A percentile compares a stretch with the other conserved stretches of the same genome.
phyloP scores from a whole-genome alignment of 2,329 filamentous ascomycete genomes.

The Zarea fungicola region DNA sequence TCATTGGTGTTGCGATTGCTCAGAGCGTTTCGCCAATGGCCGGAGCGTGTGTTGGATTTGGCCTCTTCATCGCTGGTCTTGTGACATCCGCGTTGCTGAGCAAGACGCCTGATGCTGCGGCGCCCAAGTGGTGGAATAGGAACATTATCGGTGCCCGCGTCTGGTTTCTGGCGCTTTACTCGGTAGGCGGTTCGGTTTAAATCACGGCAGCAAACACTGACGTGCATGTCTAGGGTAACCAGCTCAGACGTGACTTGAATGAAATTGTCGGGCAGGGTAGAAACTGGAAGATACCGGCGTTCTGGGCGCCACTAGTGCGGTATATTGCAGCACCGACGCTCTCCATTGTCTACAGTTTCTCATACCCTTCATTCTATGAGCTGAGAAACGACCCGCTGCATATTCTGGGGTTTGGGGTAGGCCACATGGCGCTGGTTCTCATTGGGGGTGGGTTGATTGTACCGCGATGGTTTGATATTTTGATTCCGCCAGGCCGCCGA shows the following conservation, averaged over 20 bases:
- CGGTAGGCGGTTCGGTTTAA: conserved; percentile 35
- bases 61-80: conserved; percentile 41
- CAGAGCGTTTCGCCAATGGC: conserved; percentile 39
- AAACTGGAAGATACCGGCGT: conserved; percentile 51
- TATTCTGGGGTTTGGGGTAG: conserved; percentile 44
- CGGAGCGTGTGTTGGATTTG: conserved; percentile 48
- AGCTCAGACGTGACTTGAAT: conserved; percentile 51
- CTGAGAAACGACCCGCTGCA: conserved; percentile 45
- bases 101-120: conserved; percentile 35
- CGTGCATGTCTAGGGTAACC: conserved; percentile 40
- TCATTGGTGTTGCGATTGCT: conserved; percentile 45
- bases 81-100: conserved; percentile 35
- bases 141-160: conserved; percentile 35
- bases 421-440: conserved; percentile 40
- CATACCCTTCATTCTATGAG: conserved; percentile 44
- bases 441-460: conserved; percentile 44
- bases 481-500: conserved; percentile 43
- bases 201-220: neutral
- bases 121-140: conserved; percentile 36
- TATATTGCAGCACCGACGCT: conserved; percentile 46
- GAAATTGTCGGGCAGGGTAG: conserved; percentile 46
- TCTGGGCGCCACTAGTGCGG: conserved; percentile 45
- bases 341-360: conserved; percentile 47
- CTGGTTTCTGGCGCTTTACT: conserved; percentile 53
- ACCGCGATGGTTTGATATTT: conserved; percentile 48